phyloP scores from a whole-genome alignment of 2,329 filamentous ascomycete species.

The Aspergillus proliferans region DNA sequence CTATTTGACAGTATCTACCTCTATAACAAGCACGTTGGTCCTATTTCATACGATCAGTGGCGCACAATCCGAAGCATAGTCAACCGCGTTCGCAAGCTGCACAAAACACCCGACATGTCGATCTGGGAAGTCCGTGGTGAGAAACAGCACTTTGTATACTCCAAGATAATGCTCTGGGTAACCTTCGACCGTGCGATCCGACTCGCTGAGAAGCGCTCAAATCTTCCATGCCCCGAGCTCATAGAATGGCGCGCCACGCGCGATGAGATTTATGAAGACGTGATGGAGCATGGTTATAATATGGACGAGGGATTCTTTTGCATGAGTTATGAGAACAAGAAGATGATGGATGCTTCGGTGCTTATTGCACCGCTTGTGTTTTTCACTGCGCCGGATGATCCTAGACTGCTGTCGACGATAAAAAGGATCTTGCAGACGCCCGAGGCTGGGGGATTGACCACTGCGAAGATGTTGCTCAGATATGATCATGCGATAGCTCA shows the following conservation, averaged over 20 bases:
- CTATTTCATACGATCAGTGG: conserved; percentile 71
- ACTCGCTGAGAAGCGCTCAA: conserved; percentile 63
- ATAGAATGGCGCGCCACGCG: conserved; percentile 59
- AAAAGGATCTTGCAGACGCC: conserved; percentile 65
- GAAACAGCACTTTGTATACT: conserved; percentile 73
- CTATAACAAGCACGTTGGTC: conserved; percentile 73
- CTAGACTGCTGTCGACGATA: conserved; percentile 65
- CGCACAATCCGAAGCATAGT: conserved; percentile 61
- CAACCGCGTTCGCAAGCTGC: conserved; percentile 64
- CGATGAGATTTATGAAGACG: conserved; percentile 65
- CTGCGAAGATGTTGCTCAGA: conserved; percentile 67
- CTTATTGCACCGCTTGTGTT: conserved; percentile 73
- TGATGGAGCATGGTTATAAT: conserved; percentile 75
- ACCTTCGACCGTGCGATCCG: conserved; percentile 72
- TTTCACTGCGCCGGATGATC: conserved; percentile 72
- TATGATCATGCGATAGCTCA: conserved; percentile 64
- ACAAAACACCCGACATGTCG: conserved; percentile 67
- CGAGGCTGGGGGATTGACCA: conserved; percentile 69
- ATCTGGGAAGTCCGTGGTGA: conserved; percentile 76
- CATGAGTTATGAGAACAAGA: conserved; percentile 68
- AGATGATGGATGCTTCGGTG: conserved; percentile 66
- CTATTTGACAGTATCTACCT: conserved; percentile 71
- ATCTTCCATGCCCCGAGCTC: conserved; percentile 66
- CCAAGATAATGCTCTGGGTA: conserved; percentile 77
- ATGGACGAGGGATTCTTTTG: conserved; percentile 62